Percentiles rank a stretch among this genome's conserved stretches.
These are phyloP conservation scores for Chrysoporthe austroafricana DNA, from an alignment of 2,329 filamentous ascomycete species.

Conservation along the genomic window DNA sequence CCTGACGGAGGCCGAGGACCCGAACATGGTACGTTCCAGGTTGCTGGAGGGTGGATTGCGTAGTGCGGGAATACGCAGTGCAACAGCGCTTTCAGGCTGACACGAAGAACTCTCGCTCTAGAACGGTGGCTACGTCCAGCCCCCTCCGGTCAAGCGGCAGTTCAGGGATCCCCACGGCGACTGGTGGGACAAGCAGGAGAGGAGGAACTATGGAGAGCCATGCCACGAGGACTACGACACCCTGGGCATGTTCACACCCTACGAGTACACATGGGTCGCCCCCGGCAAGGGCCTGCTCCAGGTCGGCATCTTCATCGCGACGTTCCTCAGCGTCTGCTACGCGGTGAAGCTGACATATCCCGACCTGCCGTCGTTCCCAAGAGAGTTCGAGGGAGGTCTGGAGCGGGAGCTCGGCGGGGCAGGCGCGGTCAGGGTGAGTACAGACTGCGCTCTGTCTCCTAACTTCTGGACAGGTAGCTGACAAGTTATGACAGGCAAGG, in stretches of 20 bases:
- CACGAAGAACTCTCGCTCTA: conserved; percentile 40
- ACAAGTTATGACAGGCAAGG: conserved; percentile 50
- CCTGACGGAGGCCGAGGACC: conserved; percentile 65
- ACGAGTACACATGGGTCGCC: conserved; percentile 84
- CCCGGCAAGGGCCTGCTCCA: conserved; percentile 71
- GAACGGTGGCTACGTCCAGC: conserved; percentile 87
- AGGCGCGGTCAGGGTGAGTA: conserved; percentile 67
- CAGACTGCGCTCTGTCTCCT: not conserved
- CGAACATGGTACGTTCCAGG: conserved; percentile 36
- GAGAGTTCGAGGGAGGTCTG: conserved; percentile 73
- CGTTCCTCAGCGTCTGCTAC: conserved; percentile 67
- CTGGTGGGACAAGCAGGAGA: conserved; percentile 98
- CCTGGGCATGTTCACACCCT: conserved; percentile 84
- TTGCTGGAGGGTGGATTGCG: not conserved
- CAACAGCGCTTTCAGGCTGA: not conserved
- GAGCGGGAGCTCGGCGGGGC: conserved; percentile 76
- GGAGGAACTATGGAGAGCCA: conserved; percentile 94
- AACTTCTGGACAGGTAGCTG: conserved; percentile 9
- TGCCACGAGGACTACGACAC: conserved; percentile 96
- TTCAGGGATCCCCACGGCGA: conserved; percentile 90
- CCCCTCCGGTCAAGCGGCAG: conserved; percentile 79
- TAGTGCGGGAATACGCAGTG: not conserved
- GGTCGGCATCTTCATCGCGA: conserved; percentile 68
- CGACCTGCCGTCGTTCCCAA: conserved; percentile 70
- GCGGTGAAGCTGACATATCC: conserved; percentile 72